Evolutionary conservation across 2,329 filamentous ascomycete genomes (phyloP), one percentile per base, ranked within the genome.

Genomic region (Simplicillium sp.): DNA sequence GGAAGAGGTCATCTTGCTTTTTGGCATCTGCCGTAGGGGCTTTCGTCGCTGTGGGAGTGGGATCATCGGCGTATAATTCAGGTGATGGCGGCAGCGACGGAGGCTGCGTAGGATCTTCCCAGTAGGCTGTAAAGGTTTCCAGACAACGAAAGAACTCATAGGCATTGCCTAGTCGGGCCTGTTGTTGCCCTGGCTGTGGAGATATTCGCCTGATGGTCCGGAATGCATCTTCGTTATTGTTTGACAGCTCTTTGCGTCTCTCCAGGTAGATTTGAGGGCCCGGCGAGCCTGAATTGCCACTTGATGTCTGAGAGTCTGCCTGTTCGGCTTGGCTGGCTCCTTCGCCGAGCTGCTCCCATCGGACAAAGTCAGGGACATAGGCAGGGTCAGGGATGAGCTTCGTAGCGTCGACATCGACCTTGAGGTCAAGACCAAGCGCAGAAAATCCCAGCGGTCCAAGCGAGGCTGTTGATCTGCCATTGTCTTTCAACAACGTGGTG

Each of bases 71-170:
- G 9, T 25, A 25, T 3, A 49, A 43, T 43, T 61, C 59, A 4
- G 61, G 58, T 3, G 59, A 59, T 2, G 58, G 55, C 6, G 59
- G 54, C 29, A 60, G 49, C 8, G 53, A 44, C 3, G 48, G 44
- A 6, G 58, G 46, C 25, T 54, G 54, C 7, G 74, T 75, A 0
- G 76, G 73, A 50, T 82, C 78, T 28, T 79, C 73, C 78, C 78
- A 82, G 50, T 69, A 82, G 1, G 64, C 52, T 2, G 75, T 73
- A 51, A 80, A 69, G 18, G 67, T 55, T 50, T 82, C 78, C 15
- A 82, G 63, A 48, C 76, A 73, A 39, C 75, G 74, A 59, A 73
- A 82, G 57, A 82, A 82, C 56, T 82, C 78, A 49, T 80, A 82
- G 5, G 74, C 70, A 48, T 80, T 80, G 12, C 78, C 78, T 7